These are phyloP conservation scores for Fusarium sarcochroum DNA, from an alignment of 2,329 filamentous ascomycete species.

Conservation along the genomic window DNA sequence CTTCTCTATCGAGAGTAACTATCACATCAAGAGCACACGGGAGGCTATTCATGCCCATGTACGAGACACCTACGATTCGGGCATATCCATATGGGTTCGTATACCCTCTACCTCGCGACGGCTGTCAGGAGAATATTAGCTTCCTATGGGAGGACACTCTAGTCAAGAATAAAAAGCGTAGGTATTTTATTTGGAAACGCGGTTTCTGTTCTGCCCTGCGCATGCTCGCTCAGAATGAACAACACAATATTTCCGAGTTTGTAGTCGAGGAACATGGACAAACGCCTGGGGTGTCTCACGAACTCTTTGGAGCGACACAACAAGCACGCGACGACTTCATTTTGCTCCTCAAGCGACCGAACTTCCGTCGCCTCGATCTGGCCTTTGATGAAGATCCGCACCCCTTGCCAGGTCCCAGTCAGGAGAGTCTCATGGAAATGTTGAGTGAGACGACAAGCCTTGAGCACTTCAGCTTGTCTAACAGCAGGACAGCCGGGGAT, in stretches of 20 bases:
- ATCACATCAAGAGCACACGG: conserved; percentile 59
- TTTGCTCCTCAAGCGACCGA: neutral
- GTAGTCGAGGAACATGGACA: neutral
- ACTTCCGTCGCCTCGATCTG: neutral
- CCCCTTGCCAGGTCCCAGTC: no score
- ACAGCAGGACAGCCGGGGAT: neutral
- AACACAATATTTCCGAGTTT: conserved; percentile 43
- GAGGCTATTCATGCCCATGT: conserved; percentile 52
- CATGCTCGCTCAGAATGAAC: conserved; percentile 42
- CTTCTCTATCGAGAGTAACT: conserved; percentile 53
- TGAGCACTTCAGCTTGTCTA: conserved; percentile 39
- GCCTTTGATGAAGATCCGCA: neutral
- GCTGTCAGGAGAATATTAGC: fast-evolving
- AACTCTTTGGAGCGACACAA: neutral
- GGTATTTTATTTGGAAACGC: conserved; percentile 30
- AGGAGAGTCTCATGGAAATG: neutral
- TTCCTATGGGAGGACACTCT: no score
- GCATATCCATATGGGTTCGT: conserved; percentile 57
- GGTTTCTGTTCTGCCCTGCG: conserved; percentile 50
- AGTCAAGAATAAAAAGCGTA: conserved; percentile 22
- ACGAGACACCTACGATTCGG: conserved; percentile 60
- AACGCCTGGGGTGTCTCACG: fast-evolving
- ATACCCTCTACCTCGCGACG: conserved; percentile 52
- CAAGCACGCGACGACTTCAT: neutral
- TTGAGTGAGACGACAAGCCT: conserved; percentile 49